Evolutionary conservation across 164 flowering plant genomes (phyloP), one percentile per base, ranked within the genome.

Genomic region (Berberis thunbergii): DNA sequence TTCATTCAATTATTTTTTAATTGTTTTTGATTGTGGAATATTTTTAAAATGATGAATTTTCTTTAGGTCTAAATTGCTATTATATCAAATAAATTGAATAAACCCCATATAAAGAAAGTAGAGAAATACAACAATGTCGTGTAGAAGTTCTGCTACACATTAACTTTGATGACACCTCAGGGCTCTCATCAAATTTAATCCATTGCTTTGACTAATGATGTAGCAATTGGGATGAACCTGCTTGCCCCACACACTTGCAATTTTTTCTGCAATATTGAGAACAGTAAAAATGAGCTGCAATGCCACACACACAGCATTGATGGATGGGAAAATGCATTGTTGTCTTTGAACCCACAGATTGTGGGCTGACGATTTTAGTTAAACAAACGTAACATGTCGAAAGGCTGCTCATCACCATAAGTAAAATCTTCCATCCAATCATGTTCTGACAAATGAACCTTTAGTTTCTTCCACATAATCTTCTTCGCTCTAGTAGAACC

Each of bases 121-220:
- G 26, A 26, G 26, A 26, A 26, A 26, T 26, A 26, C 26, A 0
- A 26, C 26, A 26, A 26, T 26, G 26, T 26, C 26, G 0, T 26
- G 26, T 26, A 26, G 0, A 26, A 26, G 26, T 0, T 26, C 26
- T 26, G 26, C 26, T 26, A 26, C 26, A 26, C 26, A 26, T 26
- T 26, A 26, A 26, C 26, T 26, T 26, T 38, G 86, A 63, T 65
- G 84, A 81, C 64, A 67, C 74, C 63, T 88, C 91, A n/a, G 83
- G 74, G 67, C 80, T 80, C 49, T 84, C 89, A 75, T 79, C 86
- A 75, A 78, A 65, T 39, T 75, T 73, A 59, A 65, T 67, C 96
- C 96, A 88, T 71, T 80, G 77, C 72, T 80, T 88, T 4, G 96
- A 79, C 96, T 91, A 88, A 43, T 86, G 96, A 75, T 88, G 96